phyloP scores from a whole-genome alignment of 495 filamentous ascomycete species.

The Tirmania nivea region DNA sequence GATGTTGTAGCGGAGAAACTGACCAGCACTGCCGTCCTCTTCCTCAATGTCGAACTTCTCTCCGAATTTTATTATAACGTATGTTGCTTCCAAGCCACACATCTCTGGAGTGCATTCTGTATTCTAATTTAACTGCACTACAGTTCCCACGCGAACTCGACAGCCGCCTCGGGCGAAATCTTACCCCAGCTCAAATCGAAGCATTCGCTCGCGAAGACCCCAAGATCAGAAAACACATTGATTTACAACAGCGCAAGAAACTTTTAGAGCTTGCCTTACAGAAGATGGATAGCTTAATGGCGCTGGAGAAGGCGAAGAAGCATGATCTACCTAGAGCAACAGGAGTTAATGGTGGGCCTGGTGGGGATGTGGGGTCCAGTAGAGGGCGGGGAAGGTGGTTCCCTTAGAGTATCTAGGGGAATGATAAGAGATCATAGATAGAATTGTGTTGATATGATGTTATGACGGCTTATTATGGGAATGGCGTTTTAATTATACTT shows the following conservation, averaged over 20 bases:
- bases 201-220: slow-evolving; percentile 82
- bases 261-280: slow-evolving; percentile 73
- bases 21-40: slow-evolving; percentile 80
- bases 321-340: background rate
- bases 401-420: background rate
- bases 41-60: slow-evolving; percentile 91
- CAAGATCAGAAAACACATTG: slow-evolving; percentile 67
- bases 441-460: background rate
- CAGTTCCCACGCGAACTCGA: slow-evolving; percentile 81
- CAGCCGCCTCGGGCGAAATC: slow-evolving; percentile 55
- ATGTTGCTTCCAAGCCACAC: background rate
- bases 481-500: background rate
- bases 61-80: slow-evolving; percentile 84
- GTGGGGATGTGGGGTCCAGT: background rate
- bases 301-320: slow-evolving; percentile 35
- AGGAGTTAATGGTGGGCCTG: background rate
- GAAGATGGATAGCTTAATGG: slow-evolving; percentile 77
- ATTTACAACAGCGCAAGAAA: slow-evolving; percentile 79
- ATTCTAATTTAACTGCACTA: background rate
- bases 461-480: background rate
- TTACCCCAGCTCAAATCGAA: slow-evolving; percentile 61
- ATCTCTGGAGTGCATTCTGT: background rate
- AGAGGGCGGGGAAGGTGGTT: background rate
- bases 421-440: background rate
- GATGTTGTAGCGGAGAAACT: slow-evolving; percentile 93